Evolutionary conservation across 805 yeast genomes (phyloP).

Genomic region (Saturnispora sekii): DNA sequence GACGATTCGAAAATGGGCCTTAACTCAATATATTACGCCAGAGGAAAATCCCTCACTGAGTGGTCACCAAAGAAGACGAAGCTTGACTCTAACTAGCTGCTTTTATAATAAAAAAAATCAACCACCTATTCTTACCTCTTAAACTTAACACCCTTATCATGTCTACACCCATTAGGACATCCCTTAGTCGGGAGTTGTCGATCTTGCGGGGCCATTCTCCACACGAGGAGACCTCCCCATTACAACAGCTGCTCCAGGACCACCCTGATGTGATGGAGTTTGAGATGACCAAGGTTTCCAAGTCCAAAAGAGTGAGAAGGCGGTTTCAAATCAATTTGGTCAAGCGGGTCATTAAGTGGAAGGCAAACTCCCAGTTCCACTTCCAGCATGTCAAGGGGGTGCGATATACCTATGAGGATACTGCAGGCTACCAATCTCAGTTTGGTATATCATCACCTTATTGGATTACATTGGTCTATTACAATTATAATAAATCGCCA

Average conservation of each 20-base stretch:
- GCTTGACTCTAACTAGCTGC: constrained; percentile 11
- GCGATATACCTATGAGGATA: constrained; percentile 59
- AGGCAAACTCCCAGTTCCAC: constrained; percentile 35
- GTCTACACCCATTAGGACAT: constrained; percentile 5
- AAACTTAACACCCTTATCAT: background rate
- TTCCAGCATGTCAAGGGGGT: constrained; percentile 60
- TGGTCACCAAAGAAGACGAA: constrained; percentile 17
- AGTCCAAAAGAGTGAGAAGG: constrained; percentile 54
- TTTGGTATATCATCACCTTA: constrained; percentile 60
- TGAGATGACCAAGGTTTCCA: constrained; percentile 58
- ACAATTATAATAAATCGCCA: constrained; percentile 38
- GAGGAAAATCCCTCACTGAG: constrained; percentile 18
- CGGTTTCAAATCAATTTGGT: constrained; percentile 47
- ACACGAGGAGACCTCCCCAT: background rate
- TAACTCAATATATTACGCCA: constrained; percentile 19
- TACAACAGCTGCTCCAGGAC: constrained; percentile 5
- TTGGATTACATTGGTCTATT: constrained; percentile 81
- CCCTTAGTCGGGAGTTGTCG: constrained; percentile 3
- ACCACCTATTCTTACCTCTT: too few relatives aligned
- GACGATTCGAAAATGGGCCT: constrained; percentile 20
- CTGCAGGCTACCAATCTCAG: constrained; percentile 80
- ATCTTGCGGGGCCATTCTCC: background rate
- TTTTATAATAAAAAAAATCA: background rate
- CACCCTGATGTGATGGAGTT: constrained; percentile 33
- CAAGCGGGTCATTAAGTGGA: constrained; percentile 49